Percentiles rank a stretch among this genome's conserved stretches.
These are phyloP conservation scores for Nitzschia sp. DNA, from an alignment of 108 stramenopile genomes.

Conservation along the genomic window DNA sequence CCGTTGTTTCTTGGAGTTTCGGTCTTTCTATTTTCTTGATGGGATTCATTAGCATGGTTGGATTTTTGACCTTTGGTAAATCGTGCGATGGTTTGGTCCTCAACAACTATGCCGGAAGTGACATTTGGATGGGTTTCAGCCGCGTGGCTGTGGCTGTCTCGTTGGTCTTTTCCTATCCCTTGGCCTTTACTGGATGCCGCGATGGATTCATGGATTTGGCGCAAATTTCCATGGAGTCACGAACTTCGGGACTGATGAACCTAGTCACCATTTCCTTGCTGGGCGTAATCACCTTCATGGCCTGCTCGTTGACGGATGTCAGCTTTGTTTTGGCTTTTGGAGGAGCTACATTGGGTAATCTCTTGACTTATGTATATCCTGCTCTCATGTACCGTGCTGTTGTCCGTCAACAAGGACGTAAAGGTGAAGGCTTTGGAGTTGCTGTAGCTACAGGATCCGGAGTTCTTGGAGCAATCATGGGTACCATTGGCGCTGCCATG, in stretches of 20 bases:
- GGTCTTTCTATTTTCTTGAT: slow-evolving; percentile 65
- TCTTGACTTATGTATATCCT: slow-evolving; percentile 88
- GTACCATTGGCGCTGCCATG: slow-evolving; percentile 74
- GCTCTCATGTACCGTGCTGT: slow-evolving; percentile 78
- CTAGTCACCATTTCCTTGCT: slow-evolving; percentile 61
- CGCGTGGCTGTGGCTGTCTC: slow-evolving; percentile 92
- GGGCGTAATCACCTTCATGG: slow-evolving; percentile 61
- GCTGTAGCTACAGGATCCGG: slow-evolving; percentile 62
- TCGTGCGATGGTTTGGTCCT: slow-evolving; percentile 85
- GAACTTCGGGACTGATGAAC: slow-evolving; percentile 53
- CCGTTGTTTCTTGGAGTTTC: slow-evolving; percentile 80
- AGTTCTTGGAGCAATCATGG: slow-evolving; percentile 76
- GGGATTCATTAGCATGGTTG: slow-evolving; percentile 80
- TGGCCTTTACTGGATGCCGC: slow-evolving; percentile 69
- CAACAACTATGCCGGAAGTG: slow-evolving; percentile 92
- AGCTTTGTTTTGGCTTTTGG: slow-evolving; percentile 91
- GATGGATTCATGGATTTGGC: slow-evolving; percentile 86
- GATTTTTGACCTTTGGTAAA: slow-evolving; percentile 92
- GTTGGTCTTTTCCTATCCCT: slow-evolving; percentile 78
- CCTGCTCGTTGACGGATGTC: slow-evolving; percentile 75
- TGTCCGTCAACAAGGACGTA: slow-evolving; percentile 58
- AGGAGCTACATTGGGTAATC: slow-evolving; percentile 93
- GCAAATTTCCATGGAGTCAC: slow-evolving; percentile 53
- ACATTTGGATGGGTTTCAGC: slow-evolving; percentile 80
- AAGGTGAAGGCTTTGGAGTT: slow-evolving; percentile 57